These are phyloP conservation scores for Cornus kousa DNA, from an alignment of 148 eudicot species.

Conservation along the genomic window DNA sequence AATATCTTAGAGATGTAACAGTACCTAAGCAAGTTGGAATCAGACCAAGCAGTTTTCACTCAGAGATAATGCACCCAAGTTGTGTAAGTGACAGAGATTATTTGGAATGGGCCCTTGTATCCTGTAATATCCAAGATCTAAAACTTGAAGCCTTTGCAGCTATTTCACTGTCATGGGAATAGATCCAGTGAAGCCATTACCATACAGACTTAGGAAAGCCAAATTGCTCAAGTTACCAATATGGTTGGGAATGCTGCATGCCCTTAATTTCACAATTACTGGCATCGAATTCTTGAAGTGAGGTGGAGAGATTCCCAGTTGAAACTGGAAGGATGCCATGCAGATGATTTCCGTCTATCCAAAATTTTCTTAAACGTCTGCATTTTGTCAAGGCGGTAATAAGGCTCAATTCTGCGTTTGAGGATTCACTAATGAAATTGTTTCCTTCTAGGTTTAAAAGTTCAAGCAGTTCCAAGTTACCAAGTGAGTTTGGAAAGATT, in stretches of 20 bases:
- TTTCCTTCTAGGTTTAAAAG: not conserved
- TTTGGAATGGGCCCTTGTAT: not conserved
- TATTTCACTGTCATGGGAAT: slow-evolving; percentile 12
- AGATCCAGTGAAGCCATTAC: slow-evolving; percentile 20
- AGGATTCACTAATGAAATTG: not conserved
- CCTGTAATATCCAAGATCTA: not conserved
- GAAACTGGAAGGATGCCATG: slow-evolving; percentile 8
- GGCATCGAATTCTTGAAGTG: not conserved
- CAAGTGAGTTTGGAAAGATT: slow-evolving; percentile 15
- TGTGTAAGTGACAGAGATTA: not conserved
- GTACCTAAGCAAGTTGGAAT: slow-evolving; percentile 13
- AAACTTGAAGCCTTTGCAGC: slow-evolving; percentile 2
- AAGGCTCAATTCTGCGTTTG: not conserved
- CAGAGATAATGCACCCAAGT: not conserved
- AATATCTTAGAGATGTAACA: slow-evolving; percentile 16
- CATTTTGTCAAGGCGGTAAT: too few relatives aligned
- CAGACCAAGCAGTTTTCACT: not conserved
- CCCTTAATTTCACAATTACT: slow-evolving; percentile 1
- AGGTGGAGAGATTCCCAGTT: slow-evolving; percentile 3
- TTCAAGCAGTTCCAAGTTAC: not conserved
- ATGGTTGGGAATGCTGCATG: slow-evolving; percentile 9
- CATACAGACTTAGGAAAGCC: not conserved
- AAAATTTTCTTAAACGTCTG: not conserved
- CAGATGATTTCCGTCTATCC: not conserved
- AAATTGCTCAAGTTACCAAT: not conserved